phyloP scores from a whole-genome alignment of 2,329 filamentous ascomycete species.

The Penicillium sp. region DNA sequence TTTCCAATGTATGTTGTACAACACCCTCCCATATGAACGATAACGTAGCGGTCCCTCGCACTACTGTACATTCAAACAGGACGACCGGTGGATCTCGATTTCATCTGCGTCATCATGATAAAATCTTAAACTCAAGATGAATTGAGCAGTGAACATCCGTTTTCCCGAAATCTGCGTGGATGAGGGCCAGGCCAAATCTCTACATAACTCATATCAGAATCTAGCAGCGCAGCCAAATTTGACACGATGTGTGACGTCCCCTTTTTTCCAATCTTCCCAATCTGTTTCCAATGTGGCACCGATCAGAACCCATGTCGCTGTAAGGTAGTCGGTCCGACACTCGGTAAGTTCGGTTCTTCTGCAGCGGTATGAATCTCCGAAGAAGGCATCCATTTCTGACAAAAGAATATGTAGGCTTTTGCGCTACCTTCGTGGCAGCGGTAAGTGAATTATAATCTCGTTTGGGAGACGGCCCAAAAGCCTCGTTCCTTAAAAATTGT shows the following conservation, averaged over 20 bases:
- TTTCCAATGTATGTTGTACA: background rate
- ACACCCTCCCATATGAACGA: background rate
- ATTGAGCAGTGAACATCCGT: conserved; percentile 8
- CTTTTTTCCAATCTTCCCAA: conserved; percentile 50
- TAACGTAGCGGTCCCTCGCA: background rate
- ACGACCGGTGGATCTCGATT: conserved; percentile 16
- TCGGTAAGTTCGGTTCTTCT: conserved; percentile 40
- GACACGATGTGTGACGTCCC: conserved; percentile 38
- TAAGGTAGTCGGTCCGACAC: conserved; percentile 56
- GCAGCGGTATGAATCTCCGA: background rate
- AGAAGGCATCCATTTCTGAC: background rate
- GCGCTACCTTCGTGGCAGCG: conserved; percentile 49
- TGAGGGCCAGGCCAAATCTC: background rate
- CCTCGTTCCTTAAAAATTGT: background rate
- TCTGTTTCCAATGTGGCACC: conserved; percentile 58
- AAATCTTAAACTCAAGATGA: conserved; percentile 10
- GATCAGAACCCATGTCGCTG: conserved; percentile 59
- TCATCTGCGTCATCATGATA: conserved; percentile 30
- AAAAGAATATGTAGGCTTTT: conserved; percentile 38
- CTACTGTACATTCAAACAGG: background rate
- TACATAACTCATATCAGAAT: background rate
- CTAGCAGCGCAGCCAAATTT: background rate
- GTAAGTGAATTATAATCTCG: conserved; percentile 39
- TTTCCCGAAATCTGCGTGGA: background rate
- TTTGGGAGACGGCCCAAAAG: background rate